Base-by-base conservation (phyloP, 306 rosid genomes). In the Castanospermum australe region DNA sequence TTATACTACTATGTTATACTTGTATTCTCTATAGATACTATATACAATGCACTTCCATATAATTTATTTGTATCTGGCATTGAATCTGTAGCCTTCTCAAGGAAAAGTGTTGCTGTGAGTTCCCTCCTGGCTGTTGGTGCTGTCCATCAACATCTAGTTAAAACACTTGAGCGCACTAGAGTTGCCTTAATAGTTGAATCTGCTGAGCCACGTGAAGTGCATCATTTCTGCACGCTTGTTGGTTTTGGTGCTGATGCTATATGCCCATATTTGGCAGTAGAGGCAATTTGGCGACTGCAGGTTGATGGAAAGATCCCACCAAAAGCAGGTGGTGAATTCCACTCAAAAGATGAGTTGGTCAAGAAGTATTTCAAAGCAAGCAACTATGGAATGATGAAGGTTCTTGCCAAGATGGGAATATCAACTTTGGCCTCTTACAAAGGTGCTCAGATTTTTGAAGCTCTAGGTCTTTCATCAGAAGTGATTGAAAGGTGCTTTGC, bases 381-480 rank as follows among this genome's bases (percentile, higher is more conserved):
- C 86, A 89, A 81, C 87, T 96, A 91, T 44, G 99, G 99, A 56
- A 96, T 96, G 99, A 88, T 87, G 99, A 96, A 96, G 88, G 99
- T 96, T 83, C 99, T 96, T 73, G 98, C 99, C 12, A 96, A 96
- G 93, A 96, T 96, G 99, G 99, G 99, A 64, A 96, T 96, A 79
- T 96, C 99, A 56, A 96, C 99, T 81, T 84, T 96, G 93, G 99
- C 99, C 15, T 96, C 99, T 21, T 96, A 96, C 79, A 96, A 96
- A 86, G 99, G 99, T 64, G 99, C 98, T 54, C 99, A 96, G 87
- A 96, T 96, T 78, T 96, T 96, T 79, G 99, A 93, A 85, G 99
- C 98, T 67, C 82, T 96, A 51, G 99, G 99, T 80, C 98, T 96
- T 84, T 93, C 99, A 5, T 90, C 97, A 0, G 94, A 90, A 84